Evolutionary conservation across 352 stramenopile genomes (phyloP).

Genomic region (Globisporangium paddicum): DNA sequence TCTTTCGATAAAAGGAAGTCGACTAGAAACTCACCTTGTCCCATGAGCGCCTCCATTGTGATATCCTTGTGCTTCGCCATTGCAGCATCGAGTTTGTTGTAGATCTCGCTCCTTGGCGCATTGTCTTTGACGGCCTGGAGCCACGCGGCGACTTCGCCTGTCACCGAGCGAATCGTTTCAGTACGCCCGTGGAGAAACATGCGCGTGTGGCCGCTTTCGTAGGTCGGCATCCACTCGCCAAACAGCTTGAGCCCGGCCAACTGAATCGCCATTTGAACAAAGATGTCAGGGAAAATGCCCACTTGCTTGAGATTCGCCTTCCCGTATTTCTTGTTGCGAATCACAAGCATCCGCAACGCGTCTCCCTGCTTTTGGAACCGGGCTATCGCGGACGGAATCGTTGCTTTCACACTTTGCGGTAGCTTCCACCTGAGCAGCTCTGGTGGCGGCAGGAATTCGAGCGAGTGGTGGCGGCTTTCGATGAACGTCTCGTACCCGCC

Average conservation of each 20-base stretch:
- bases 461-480: constrained; percentile 45
- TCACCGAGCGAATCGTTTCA: constrained; percentile 81
- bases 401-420: constrained; percentile 20
- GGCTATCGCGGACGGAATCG: constrained; percentile 47
- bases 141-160: constrained; percentile 73
- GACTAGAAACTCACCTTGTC: constrained; percentile 30
- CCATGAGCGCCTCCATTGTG: constrained; percentile 56
- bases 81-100: constrained; percentile 66
- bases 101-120: constrained; percentile 31
- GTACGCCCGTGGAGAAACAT: constrained; percentile 93
- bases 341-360: constrained; percentile 75
- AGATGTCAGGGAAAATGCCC: constrained; percentile 90
- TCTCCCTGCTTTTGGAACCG: constrained; percentile 67
- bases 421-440: constrained; percentile 56
- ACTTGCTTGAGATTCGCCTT: constrained; percentile 73
- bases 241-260: constrained; percentile 89
- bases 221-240: constrained; percentile 87
- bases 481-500: constrained; percentile 64
- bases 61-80: constrained; percentile 87
- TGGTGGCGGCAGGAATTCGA: constrained; percentile 50
- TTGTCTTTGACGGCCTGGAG: constrained; percentile 47
- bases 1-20: too few relatives aligned
- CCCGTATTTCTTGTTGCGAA: constrained; percentile 80
- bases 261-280: constrained; percentile 94
- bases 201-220: constrained; percentile 93